Evolutionary conservation across 139 green algal genomes (phyloP).

Genomic region (Dunaliella primolecta): DNA sequence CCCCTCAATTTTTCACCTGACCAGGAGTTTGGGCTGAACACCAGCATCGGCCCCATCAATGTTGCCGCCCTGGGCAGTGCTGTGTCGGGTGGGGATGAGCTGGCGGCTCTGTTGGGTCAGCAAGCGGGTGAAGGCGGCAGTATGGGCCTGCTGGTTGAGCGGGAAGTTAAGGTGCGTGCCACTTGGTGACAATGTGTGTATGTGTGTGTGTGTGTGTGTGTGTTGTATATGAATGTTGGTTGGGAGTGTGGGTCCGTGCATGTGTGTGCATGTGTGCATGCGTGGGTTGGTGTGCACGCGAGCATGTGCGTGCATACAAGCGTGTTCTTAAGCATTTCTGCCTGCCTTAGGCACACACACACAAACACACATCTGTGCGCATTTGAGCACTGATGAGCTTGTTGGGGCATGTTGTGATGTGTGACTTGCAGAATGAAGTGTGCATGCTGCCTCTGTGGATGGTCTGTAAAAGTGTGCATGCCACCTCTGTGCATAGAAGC

Average conservation of each 20-base stretch:
- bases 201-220: not conserved
- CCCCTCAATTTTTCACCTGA: too few relatives aligned
- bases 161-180: slow-evolving; percentile 18
- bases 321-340: too few relatives aligned
- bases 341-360: too few relatives aligned
- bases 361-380: too few relatives aligned
- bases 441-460: too few relatives aligned
- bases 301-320: not conserved
- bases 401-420: too few relatives aligned
- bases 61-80: slow-evolving; percentile 37
- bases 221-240: not conserved
- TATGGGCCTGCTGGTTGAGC: slow-evolving; percentile 41
- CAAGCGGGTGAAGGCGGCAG: slow-evolving; percentile 13
- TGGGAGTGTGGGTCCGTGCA: not conserved
- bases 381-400: too few relatives aligned
- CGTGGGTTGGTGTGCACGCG: not conserved
- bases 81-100: not conserved
- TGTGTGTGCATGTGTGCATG: not conserved
- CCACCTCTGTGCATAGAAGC: too few relatives aligned
- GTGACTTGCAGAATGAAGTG: too few relatives aligned
- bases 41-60: slow-evolving; percentile 72
- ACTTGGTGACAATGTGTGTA: not conserved
- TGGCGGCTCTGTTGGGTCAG: not conserved
- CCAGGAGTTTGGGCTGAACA: slow-evolving; percentile 71
- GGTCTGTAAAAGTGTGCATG: too few relatives aligned